These are phyloP conservation scores for Fagopyrum homotropicum DNA, from an alignment of 148 eudicot species.

Conservation along the genomic window DNA sequence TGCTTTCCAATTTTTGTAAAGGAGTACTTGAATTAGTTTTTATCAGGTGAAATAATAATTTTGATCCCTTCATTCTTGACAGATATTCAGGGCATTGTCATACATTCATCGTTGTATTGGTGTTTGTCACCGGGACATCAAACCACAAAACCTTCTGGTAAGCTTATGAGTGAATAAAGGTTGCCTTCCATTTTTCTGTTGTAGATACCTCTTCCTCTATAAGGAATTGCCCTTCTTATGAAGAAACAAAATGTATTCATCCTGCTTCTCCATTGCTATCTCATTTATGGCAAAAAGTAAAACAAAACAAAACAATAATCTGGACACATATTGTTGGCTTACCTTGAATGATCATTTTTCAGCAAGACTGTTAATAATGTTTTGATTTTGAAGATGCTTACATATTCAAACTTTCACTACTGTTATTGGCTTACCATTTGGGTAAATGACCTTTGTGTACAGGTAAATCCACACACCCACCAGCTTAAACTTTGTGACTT, in stretches of 20 bases:
- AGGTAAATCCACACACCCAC: constrained; percentile 95
- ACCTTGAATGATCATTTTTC: no score
- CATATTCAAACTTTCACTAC: no score
- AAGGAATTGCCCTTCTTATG: no score
- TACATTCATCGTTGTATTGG: constrained; percentile 57
- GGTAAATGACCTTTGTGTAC: constrained; percentile 16
- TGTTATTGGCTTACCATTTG: neutral
- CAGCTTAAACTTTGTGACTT: constrained; percentile 88
- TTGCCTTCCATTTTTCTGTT: no score
- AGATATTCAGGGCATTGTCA: constrained; percentile 69
- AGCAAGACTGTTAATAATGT: no score
- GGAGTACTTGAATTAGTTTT: neutral
- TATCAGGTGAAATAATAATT: neutral
- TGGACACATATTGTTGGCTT: no score
- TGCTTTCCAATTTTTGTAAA: neutral
- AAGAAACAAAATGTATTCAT: no score
- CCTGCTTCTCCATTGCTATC: no score
- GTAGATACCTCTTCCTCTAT: no score
- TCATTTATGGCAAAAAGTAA: no score
- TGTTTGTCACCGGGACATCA: constrained; percentile 74
- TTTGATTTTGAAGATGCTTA: no score
- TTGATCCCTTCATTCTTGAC: constrained; percentile 4
- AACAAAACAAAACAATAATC: no score
- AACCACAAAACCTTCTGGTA: constrained; percentile 77
- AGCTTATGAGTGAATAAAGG: neutral